A percentile compares a stretch with the other conserved stretches of the same genome.
Conservation (phyloP, 345 rosid species). For the Adansonia digitata region DNA sequence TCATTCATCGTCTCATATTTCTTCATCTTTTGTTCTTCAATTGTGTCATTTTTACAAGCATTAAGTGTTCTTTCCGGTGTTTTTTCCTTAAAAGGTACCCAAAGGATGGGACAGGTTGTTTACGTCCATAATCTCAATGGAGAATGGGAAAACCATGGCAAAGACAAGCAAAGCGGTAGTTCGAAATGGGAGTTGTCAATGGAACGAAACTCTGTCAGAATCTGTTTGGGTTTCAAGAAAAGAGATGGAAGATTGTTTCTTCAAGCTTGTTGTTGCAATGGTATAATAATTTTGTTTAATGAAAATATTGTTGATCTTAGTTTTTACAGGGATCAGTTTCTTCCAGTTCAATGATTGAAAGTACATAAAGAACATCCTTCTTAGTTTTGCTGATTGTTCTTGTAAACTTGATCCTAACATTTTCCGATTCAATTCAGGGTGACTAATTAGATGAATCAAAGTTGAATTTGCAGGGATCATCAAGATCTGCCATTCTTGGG, state of each 20-base stretch:
- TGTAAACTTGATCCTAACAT: background rate
- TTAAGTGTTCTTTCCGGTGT: background rate
- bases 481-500: conserved; percentile 54
- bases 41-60: background rate
- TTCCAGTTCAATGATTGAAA: background rate
- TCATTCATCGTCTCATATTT: background rate
- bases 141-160: conserved; percentile 44
- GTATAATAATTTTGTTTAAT: background rate
- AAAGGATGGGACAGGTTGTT: conserved; percentile 66
- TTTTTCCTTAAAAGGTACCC: conserved; percentile 44
- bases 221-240: conserved; percentile 35
- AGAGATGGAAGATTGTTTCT: conserved; percentile 30
- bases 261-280: background rate
- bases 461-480: conserved; percentile 36
- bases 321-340: background rate
- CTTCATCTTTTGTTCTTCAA: background rate
- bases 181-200: conserved; percentile 50
- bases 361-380: no score
- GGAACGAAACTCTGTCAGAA: conserved; percentile 44
- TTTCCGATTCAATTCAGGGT: background rate
- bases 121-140: conserved; percentile 38
- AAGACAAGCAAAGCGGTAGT: conserved; percentile 38
- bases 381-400: background rate
- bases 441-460: background rate
- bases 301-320: background rate